phyloP scores from a whole-genome alignment of 2,329 filamentous ascomycete genomes.

The Colletotrichum melonis region DNA sequence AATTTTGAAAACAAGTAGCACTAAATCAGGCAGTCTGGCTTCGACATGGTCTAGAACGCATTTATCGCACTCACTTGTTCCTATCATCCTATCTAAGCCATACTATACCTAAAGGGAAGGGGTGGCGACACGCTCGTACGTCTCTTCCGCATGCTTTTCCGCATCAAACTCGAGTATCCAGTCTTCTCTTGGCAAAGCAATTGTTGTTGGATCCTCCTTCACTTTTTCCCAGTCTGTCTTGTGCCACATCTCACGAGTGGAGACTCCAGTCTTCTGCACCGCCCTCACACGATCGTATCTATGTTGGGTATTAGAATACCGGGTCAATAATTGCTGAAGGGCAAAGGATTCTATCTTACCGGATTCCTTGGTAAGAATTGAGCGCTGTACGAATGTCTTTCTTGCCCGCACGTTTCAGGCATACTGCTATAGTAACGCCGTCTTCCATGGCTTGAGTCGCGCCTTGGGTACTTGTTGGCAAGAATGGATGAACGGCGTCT shows the following conservation, averaged over 20 bases:
- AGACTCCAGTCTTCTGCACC: constrained; percentile 57
- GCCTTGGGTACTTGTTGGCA: not conserved
- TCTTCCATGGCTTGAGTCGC: not conserved
- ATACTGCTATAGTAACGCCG: not conserved
- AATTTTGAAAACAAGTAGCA: too few relatives aligned
- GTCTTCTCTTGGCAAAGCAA: constrained; percentile 55
- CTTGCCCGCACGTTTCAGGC: not conserved
- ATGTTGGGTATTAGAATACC: not conserved
- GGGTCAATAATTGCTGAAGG: not conserved
- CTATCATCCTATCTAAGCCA: not conserved
- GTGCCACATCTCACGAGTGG: constrained; percentile 60
- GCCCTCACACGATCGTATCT: constrained; percentile 53
- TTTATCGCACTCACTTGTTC: too few relatives aligned
- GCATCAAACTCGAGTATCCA: constrained; percentile 59
- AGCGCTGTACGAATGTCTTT: not conserved
- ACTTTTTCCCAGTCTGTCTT: constrained; percentile 59
- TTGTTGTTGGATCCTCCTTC: constrained; percentile 55
- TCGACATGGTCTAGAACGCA: too few relatives aligned
- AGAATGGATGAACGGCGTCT: not conserved
- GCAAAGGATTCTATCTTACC: not conserved
- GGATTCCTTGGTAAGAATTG: not conserved
- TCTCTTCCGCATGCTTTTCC: constrained; percentile 49
- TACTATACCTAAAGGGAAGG: not conserved
- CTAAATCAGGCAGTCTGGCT: too few relatives aligned
- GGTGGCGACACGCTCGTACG: constrained; percentile 30